phyloP scores from a whole-genome alignment of 169 alveolate species.

The Cyclospora cayetanensis region DNA sequence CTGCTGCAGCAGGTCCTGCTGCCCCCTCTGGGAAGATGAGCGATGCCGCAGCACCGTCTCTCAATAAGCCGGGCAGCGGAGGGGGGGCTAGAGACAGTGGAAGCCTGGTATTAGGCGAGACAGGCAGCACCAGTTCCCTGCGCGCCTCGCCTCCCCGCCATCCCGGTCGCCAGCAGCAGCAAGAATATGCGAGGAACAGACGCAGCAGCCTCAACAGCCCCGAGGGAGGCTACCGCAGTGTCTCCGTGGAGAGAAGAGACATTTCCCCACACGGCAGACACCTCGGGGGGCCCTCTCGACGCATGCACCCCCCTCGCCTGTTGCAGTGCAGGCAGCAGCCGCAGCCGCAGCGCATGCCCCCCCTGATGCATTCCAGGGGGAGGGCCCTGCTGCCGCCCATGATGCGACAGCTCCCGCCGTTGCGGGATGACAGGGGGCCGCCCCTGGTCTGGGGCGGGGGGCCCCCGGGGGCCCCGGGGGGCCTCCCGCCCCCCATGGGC shows the following conservation, averaged over 20 bases:
- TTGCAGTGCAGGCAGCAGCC: not conserved
- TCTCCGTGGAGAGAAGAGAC: not conserved
- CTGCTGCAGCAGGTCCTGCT: too few relatives aligned
- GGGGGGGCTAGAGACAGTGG: slow-evolving; percentile 11
- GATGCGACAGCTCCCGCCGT: not conserved
- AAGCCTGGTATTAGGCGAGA: not conserved
- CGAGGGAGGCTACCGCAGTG: not conserved
- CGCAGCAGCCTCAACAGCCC: not conserved
- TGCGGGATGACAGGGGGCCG: not conserved
- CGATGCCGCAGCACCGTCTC: too few relatives aligned
- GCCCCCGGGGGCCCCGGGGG: not conserved
- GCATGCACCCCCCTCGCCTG: not conserved
- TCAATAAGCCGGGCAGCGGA: too few relatives aligned
- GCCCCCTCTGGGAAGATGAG: too few relatives aligned
- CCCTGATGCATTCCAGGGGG: not conserved
- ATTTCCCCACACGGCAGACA: not conserved
- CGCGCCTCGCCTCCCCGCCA: not conserved
- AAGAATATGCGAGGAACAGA: not conserved
- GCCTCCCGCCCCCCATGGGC: not conserved
- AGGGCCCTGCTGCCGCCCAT: not conserved
- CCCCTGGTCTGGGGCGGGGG: not conserved
- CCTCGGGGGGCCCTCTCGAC: not conserved
- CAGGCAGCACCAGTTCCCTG: not conserved
- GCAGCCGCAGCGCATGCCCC: not conserved
- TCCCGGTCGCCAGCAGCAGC: not conserved